Evolutionary conservation across 495 filamentous ascomycete genomes (phyloP).

Genomic region (Penicillium diatomitis): DNA sequence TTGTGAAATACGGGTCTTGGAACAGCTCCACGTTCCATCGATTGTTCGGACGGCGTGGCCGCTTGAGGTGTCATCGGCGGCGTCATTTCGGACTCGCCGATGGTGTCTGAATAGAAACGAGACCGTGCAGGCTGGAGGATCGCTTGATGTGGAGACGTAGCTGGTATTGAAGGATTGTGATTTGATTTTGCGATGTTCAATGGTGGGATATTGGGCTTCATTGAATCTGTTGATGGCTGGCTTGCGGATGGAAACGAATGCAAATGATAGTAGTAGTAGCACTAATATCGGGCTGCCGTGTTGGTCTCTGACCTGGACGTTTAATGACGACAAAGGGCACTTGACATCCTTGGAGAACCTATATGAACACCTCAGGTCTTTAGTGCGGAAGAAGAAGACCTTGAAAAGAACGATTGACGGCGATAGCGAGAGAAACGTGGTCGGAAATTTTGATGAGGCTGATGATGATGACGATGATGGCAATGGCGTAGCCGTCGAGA

Average conservation of each 20-base stretch:
- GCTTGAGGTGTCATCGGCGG: constrained; percentile 65
- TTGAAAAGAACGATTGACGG: background rate
- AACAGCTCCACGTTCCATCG: constrained; percentile 34
- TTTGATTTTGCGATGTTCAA: constrained; percentile 61
- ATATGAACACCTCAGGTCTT: background rate
- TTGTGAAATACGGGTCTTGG: constrained; percentile 72
- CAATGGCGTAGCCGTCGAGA: too few relatives aligned
- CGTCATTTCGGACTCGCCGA: constrained; percentile 47
- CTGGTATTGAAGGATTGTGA: constrained; percentile 34
- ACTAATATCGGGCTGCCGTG: background rate
- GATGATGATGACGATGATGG: too few relatives aligned
- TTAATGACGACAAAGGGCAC: constrained; percentile 21
- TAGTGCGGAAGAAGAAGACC: constrained; percentile 1
- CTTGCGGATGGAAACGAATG: constrained; percentile 1
- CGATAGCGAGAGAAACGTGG: too few relatives aligned
- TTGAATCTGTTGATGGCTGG: constrained; percentile 28
- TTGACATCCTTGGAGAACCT: constrained; percentile 23
- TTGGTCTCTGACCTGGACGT: constrained; percentile 28
- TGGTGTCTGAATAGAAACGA: constrained; percentile 21
- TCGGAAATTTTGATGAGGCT: too few relatives aligned
- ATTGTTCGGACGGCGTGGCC: constrained; percentile 44
- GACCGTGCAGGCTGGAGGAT: constrained; percentile 5
- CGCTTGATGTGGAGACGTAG: constrained; percentile 24
- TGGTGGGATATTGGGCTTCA: constrained; percentile 55
- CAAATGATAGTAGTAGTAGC: constrained; percentile 1